Conservation (phyloP, 2,329 filamentous ascomycete species). For the Drechslera avenae region DNA sequence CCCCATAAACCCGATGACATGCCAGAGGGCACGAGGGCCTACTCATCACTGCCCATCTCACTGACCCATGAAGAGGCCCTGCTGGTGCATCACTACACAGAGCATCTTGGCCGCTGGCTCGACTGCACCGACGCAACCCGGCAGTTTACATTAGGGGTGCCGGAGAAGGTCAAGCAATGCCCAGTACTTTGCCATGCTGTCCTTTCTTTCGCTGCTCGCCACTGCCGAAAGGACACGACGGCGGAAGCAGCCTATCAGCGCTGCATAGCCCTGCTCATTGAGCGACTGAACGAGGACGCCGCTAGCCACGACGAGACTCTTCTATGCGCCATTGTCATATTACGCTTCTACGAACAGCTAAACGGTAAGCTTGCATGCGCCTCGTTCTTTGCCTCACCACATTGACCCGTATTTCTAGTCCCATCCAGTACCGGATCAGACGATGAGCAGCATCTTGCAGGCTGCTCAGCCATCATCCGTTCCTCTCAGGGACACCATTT, state of each 20-base stretch:
- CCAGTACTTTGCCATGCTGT: slow-evolving; percentile 39
- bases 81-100: slow-evolving; percentile 39
- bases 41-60: slow-evolving; percentile 12
- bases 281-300: slow-evolving; percentile 31
- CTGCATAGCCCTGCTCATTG: slow-evolving; percentile 40
- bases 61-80: slow-evolving; percentile 31
- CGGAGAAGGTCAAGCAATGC: slow-evolving; percentile 34
- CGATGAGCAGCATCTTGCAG: slow-evolving; percentile 36
- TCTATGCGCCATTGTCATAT: slow-evolving; percentile 40
- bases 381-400: not conserved
- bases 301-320: slow-evolving; percentile 38
- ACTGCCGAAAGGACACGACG: slow-evolving; percentile 24
- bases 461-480: slow-evolving; percentile 39
- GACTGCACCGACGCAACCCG: slow-evolving; percentile 40
- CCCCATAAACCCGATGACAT: not conserved
- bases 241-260: slow-evolving; percentile 35
- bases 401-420: slow-evolving; percentile 22
- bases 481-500: slow-evolving; percentile 34
- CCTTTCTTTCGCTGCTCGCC: slow-evolving; percentile 37
- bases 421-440: slow-evolving; percentile 36
- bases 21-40: slow-evolving; percentile 3
- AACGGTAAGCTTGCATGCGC: slow-evolving; percentile 22
- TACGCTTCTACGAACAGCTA: slow-evolving; percentile 42
- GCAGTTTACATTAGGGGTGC: slow-evolving; percentile 39
- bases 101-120: slow-evolving; percentile 40